These are phyloP conservation scores for Geotrichum restrictum DNA, from an alignment of 1,139 yeast genomes.

Conservation along the genomic window DNA sequence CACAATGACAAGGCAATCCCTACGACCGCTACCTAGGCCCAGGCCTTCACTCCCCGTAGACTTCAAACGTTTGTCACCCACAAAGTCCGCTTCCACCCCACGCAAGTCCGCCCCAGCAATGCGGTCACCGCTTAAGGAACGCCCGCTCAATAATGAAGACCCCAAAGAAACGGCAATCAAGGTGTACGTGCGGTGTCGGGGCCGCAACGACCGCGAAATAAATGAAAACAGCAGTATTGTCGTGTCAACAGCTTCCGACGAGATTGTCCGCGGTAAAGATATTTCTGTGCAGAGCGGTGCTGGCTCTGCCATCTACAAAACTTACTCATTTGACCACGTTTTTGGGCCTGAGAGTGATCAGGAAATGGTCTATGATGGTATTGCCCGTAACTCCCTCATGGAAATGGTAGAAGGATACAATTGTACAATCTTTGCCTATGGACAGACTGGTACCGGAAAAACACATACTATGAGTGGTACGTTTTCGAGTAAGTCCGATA, in stretches of 20 bases:
- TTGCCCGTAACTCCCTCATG: conserved; percentile 54
- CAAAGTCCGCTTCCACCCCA: neutral
- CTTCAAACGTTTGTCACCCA: neutral
- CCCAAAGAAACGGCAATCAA: conserved; percentile 43
- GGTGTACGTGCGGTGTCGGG: conserved; percentile 87
- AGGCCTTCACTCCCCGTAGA: conserved; percentile 6
- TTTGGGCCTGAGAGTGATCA: conserved; percentile 76
- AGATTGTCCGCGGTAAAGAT: conserved; percentile 43
- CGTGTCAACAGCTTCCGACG: conserved; percentile 39
- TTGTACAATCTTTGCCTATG: conserved; percentile 80
- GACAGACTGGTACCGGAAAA: conserved; percentile 88
- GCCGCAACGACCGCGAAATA: conserved; percentile 68
- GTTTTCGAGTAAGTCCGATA: conserved; percentile 30
- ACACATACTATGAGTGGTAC: conserved; percentile 58
- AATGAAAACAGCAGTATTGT: conserved; percentile 69
- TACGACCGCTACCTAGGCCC: neutral
- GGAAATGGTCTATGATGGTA: conserved; percentile 52
- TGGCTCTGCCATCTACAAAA: conserved; percentile 38
- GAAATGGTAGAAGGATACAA: conserved; percentile 55
- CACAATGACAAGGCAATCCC: neutral
- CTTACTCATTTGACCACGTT: conserved; percentile 65
- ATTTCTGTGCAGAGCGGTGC: conserved; percentile 46
- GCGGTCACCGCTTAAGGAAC: conserved; percentile 12
- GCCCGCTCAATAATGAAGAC: conserved; percentile 4
- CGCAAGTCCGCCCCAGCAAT: conserved; percentile 1